phyloP scores from a whole-genome alignment of 495 filamentous ascomycete species.

The Penicillium coffeae region DNA sequence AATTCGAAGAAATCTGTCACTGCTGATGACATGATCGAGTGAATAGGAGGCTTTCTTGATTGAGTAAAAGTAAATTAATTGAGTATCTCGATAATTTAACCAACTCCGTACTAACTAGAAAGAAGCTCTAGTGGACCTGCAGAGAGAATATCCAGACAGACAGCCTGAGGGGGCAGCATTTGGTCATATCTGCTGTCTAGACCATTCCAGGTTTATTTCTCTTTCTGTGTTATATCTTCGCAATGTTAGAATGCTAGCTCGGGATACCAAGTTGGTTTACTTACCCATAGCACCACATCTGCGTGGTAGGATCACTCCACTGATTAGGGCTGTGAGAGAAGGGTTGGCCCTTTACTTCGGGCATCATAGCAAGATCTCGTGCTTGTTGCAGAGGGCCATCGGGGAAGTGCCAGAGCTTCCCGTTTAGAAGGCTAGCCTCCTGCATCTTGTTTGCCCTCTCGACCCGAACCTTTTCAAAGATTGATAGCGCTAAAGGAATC shows the following conservation, averaged over 20 bases:
- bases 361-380: constrained; percentile 39
- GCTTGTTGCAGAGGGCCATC: constrained; percentile 41
- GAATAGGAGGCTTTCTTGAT: too few relatives aligned
- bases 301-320: constrained; percentile 45
- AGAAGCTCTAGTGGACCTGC: too few relatives aligned
- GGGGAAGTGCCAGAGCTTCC: constrained; percentile 41
- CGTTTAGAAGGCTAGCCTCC: constrained; percentile 31
- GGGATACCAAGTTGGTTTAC: too few relatives aligned
- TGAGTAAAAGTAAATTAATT: too few relatives aligned
- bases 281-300: constrained; percentile 39
- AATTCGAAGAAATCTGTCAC: too few relatives aligned
- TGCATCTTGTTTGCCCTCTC: constrained; percentile 29
- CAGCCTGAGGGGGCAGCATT: too few relatives aligned
- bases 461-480: constrained; percentile 28
- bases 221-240: constrained; percentile 39
- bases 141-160: too few relatives aligned
- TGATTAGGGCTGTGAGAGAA: constrained; percentile 41
- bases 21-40: too few relatives aligned
- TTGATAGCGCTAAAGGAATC: constrained; percentile 13
- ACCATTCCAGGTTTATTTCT: constrained; percentile 28
- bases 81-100: too few relatives aligned
- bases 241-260: background rate
- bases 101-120: too few relatives aligned
- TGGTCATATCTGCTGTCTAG: background rate
- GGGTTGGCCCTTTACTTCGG: constrained; percentile 14